phyloP scores from a whole-genome alignment of 2,329 filamentous ascomycete genomes.

The Fusarium torulosum region DNA sequence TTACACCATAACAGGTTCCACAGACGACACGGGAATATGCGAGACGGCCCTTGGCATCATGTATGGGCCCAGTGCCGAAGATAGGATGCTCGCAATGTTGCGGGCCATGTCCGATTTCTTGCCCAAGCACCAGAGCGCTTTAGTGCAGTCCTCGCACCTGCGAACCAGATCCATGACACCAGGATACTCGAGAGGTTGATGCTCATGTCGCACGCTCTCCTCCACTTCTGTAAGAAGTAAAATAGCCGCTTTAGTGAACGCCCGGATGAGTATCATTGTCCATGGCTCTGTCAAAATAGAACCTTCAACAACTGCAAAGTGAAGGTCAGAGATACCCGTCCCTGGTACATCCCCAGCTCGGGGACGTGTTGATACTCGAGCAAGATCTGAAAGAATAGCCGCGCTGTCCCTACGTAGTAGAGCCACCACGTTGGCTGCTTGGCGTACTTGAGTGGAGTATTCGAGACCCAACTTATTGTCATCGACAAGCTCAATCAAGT shows the following conservation, averaged over 20 bases:
- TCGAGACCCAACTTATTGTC: constrained; percentile 49
- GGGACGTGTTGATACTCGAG: constrained; percentile 58
- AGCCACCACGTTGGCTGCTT: constrained; percentile 51
- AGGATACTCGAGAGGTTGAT: constrained; percentile 38
- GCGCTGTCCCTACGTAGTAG: constrained; percentile 60
- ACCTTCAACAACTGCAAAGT: constrained; percentile 66
- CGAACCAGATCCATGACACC: constrained; percentile 48
- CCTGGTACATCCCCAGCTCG: constrained; percentile 45
- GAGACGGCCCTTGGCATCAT: constrained; percentile 41
- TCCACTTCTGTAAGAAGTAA: constrained; percentile 54
- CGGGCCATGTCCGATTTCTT: constrained; percentile 65
- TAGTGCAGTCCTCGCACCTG: constrained; percentile 63
- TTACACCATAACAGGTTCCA: constrained; percentile 37
- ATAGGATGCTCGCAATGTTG: constrained; percentile 47
- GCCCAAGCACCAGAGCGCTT: constrained; percentile 66
- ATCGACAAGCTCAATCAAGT: constrained; percentile 65
- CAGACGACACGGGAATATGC: constrained; percentile 26
- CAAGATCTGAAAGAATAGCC: constrained; percentile 61
- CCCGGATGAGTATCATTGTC: constrained; percentile 67
- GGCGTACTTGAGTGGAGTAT: constrained; percentile 46
- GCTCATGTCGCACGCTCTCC: constrained; percentile 47
- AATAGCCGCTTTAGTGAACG: constrained; percentile 62
- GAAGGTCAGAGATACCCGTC: constrained; percentile 56
- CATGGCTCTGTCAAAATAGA: constrained; percentile 71
- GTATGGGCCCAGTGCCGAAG: constrained; percentile 45